Evolutionary conservation across 1,284 basidiomycete genomes (phyloP).

Genomic region (Tylopilus sp.): DNA sequence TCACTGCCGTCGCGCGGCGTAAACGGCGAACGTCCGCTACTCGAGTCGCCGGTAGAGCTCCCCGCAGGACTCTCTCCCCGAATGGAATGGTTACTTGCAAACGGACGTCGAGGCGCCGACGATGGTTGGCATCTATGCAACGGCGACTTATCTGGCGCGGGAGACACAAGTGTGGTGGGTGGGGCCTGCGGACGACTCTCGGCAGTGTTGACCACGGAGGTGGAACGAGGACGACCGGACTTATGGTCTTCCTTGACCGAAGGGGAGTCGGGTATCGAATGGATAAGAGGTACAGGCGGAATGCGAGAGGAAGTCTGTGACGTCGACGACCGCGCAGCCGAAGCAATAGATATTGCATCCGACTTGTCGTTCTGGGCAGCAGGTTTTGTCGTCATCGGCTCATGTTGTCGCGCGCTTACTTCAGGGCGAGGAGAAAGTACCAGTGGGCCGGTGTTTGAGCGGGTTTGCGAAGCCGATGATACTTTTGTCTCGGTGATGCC

Average conservation of each 20-base stretch:
- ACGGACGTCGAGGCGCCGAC: conserved; percentile 41
- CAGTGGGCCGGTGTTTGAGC: neutral
- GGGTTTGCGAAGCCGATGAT: conserved; percentile 11
- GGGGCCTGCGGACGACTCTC: conserved; percentile 13
- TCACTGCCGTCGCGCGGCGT: conserved; percentile 76
- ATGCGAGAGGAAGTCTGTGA: conserved; percentile 28
- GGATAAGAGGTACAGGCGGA: conserved; percentile 32
- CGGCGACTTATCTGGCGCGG: conserved; percentile 7
- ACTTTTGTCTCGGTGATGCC: conserved; percentile 19
- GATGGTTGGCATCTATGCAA: conserved; percentile 15
- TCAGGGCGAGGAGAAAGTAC: conserved; percentile 15
- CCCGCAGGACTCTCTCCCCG: conserved; percentile 60
- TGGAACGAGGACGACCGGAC: conserved; percentile 16
- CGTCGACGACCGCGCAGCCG: conserved; percentile 17
- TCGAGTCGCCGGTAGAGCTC: conserved; percentile 76
- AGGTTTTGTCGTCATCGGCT: conserved; percentile 4
- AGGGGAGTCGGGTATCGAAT: conserved; percentile 32
- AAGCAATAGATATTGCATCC: conserved; percentile 25
- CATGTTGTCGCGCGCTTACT: conserved; percentile 14
- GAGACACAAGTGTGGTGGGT: conserved; percentile 7
- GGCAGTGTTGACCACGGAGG: conserved; percentile 8
- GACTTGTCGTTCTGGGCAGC: conserved; percentile 25
- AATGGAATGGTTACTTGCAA: conserved; percentile 37
- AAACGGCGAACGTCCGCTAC: conserved; percentile 62
- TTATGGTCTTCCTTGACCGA: conserved; percentile 29